These are phyloP conservation scores for Lichtheimia ramosa DNA, from an alignment of 371 early-diverging fungal genomes.

Conservation along the genomic window DNA sequence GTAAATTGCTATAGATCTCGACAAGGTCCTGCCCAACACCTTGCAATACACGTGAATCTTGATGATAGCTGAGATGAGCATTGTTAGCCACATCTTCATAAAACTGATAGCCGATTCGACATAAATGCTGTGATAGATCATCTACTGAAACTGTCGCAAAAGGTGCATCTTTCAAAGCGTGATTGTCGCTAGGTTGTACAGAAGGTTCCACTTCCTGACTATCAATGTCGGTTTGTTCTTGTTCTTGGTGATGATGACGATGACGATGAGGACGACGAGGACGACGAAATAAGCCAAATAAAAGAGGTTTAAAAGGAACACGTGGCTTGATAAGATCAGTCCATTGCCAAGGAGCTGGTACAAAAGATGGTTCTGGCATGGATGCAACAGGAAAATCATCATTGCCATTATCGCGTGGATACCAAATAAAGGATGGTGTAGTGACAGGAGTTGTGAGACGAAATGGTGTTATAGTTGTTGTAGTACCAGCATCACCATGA, in stretches of 20 bases:
- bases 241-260: neutral
- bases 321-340: conserved; percentile 23
- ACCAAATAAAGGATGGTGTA: conserved; percentile 18
- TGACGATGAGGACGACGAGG: conserved; percentile 1
- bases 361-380: conserved; percentile 22
- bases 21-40: conserved; percentile 24
- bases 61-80: conserved; percentile 15
- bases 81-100: conserved; percentile 20
- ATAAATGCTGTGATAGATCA: conserved; percentile 14
- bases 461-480: conserved; percentile 4
- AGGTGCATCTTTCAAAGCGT: neutral
- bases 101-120: conserved; percentile 21
- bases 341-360: conserved; percentile 34
- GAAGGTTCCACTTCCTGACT: neutral
- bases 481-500: neutral
- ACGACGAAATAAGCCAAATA: conserved; percentile 20
- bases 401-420: conserved; percentile 5
- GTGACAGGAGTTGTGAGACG: conserved; percentile 8
- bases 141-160: conserved; percentile 21
- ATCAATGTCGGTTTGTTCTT: neutral
- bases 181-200: neutral
- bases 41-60: conserved; percentile 16
- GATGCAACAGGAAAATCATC: conserved; percentile 10
- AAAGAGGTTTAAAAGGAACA: conserved; percentile 20
- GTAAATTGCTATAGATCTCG: conserved; percentile 17